Evolutionary conservation across 2,329 filamentous ascomycete species (phyloP), one percentile per base, ranked within the genome.

Genomic region (Aspergillus proliferans): DNA sequence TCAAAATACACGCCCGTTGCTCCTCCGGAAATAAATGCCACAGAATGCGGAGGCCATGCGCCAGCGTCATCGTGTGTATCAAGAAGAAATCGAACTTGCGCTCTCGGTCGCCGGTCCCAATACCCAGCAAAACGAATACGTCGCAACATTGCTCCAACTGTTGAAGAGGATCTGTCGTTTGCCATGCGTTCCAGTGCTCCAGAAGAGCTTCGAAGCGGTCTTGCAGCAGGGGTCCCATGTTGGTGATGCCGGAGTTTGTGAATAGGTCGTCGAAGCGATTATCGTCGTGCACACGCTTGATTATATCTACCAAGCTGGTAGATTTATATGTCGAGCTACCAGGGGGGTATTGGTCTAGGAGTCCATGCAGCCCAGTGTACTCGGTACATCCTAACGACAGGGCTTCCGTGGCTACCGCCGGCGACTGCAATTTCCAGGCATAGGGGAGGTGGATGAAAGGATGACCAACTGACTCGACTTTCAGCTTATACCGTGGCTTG

Each of bases 81-180:
- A 39, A 14, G 33, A 22, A 50, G 22, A 50, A 50, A 12, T 50
- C 48, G 18, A 42, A 50, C 4, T 38, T 30, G 45, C 15, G n/a
- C 3, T n/a, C 10, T n/a, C 1, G 4, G 22, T 45, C n/a, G 1
- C 45, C 45, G 9, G 15, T 47, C 8, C 38, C 26, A 3, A 50
- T 19, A 9, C 15, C 45, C 15, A 50, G 33, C 8, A 44, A n/a
- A 4, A 36, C 19, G 21, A 40, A 21, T 9, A 24, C 3, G 45
- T 50, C 45, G 21, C 44, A 47, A 9, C 12, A 38, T 24, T 50
- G 8, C 18, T 50, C 48, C 2, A 50, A 28, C 14, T 50, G 43
- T 3, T 24, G 3, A 4, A 43, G 9, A 7, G 26, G 34, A 21
- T 48, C 47, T 14, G 43, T 46, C 10, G 39, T 21, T 21, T 38